Evolutionary conservation across 345 rosid genomes (phyloP), one percentile per base, ranked within the genome.

Genomic region (Boechera stricta): DNA sequence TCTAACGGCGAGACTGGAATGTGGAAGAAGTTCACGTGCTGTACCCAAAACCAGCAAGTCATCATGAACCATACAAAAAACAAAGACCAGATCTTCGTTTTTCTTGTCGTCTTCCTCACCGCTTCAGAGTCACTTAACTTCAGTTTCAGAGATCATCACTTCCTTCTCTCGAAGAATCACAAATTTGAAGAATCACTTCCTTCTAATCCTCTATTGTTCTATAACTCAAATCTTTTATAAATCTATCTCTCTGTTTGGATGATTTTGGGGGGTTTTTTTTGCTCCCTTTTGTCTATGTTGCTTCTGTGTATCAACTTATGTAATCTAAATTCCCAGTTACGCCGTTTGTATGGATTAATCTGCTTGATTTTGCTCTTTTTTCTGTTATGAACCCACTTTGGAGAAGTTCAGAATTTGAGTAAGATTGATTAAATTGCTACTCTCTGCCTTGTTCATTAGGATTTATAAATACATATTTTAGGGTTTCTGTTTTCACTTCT

Each of bases 61-160:
- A 71, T 59, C 35, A 16, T 47, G 18, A 57, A 45, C 55, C 39
- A 39, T n/a, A 41, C 31, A 57, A 47, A 41, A 26, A 2, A 21
- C 15, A 12, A 13, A 79, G 53, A 32, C 4, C 44, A 35, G 58
- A 45, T 33, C 71, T 55, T 74, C 45, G n/a, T 29, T 54, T 42
- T 32, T 53, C 35, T 64, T 36, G 72, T 65, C 66, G 35, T 65
- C 58, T 65, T 65, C 72, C 38, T 44, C 38, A 24, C 47, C 58
- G 71, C 15, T 56, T 66, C 35, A 8, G 16, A 31, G 26, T 54
- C 54, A 63, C 36, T 21, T 13, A 16, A 16, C 71, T 74, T 74
- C 41, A 56, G 51, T 28, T 66, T 45, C 67, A 47, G 21, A 56
- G 32, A 35, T 66, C 65, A 57, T 24, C 72, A 35, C 59, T 64